Conservation (phyloP, 1,139 yeast genomes). For the Geotrichum klebahnii region DNA sequence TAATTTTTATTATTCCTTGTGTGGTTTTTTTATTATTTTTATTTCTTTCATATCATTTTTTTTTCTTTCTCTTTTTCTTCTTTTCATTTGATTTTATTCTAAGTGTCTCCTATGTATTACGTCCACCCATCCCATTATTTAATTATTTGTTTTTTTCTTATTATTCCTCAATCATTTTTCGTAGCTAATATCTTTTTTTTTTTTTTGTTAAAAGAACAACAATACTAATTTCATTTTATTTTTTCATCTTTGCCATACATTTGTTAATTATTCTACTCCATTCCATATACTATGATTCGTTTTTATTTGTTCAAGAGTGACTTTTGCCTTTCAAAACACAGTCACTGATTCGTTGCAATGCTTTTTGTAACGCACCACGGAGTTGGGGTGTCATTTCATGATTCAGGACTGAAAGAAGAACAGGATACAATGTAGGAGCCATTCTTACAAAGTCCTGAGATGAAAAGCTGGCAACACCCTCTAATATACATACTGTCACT, state of each 20-base stretch:
- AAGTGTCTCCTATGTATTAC: conserved; percentile 6
- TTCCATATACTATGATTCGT: not conserved
- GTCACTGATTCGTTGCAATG: conserved; percentile 44
- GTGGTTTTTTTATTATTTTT: conserved; percentile 15
- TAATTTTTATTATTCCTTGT: not conserved
- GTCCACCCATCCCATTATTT: not conserved
- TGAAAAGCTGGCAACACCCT: conserved; percentile 74
- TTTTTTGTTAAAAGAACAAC: too few species aligned
- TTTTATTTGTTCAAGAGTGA: conserved; percentile 28
- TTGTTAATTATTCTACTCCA: too few species aligned
- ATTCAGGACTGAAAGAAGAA: conserved; percentile 62
- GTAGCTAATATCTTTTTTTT: too few species aligned
- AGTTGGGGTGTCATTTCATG: conserved; percentile 68
- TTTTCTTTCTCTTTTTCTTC: not conserved
- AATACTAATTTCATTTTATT: too few species aligned
- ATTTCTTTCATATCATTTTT: conserved; percentile 6
- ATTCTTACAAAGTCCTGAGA: conserved; percentile 65
- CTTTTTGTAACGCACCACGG: conserved; percentile 60
- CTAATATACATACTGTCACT: conserved; percentile 78
- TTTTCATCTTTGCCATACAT: too few species aligned
- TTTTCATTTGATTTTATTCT: conserved; percentile 16
- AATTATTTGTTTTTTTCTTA: not conserved
- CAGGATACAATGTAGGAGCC: conserved; percentile 63
- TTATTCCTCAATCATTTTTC: too few species aligned
- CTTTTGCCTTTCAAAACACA: conserved; percentile 38